Percentiles rank a stretch among this genome's conserved stretches.
Conservation (phyloP, 768 basidiomycete genomes). For the Hydnum rufescens region DNA sequence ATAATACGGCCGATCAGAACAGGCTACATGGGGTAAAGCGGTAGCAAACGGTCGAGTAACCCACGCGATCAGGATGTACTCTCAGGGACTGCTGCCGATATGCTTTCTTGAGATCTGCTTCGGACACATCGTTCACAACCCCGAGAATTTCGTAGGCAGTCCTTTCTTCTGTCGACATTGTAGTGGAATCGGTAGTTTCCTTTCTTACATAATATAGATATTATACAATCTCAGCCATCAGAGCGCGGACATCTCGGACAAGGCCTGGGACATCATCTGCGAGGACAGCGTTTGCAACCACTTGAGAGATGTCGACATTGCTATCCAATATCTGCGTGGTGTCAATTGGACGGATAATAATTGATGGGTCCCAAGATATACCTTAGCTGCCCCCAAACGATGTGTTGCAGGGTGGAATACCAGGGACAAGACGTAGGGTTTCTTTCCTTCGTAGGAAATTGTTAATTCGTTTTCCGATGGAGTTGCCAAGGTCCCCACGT, state of each 20-base stretch:
- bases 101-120: conserved; percentile 59
- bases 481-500: neutral
- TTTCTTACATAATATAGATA: no score
- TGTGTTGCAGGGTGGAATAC: neutral
- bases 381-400: neutral
- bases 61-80: conserved; percentile 71
- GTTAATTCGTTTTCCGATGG: neutral
- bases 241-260: neutral
- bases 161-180: conserved; percentile 30
- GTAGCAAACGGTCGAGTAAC: conserved; percentile 19
- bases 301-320: neutral
- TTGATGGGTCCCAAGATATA: neutral
- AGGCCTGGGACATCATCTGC: neutral
- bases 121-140: conserved; percentile 41
- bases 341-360: neutral
- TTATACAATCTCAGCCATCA: neutral
- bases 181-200: no score
- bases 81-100: conserved; percentile 65
- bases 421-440: neutral
- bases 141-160: conserved; percentile 52
- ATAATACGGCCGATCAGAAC: neutral
- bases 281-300: neutral
- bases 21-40: conserved; percentile 9
- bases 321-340: neutral
- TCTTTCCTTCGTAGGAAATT: neutral